Evolutionary conservation across 2,329 filamentous ascomycete genomes (phyloP).

Genomic region (Emericellopsis cladophorae): DNA sequence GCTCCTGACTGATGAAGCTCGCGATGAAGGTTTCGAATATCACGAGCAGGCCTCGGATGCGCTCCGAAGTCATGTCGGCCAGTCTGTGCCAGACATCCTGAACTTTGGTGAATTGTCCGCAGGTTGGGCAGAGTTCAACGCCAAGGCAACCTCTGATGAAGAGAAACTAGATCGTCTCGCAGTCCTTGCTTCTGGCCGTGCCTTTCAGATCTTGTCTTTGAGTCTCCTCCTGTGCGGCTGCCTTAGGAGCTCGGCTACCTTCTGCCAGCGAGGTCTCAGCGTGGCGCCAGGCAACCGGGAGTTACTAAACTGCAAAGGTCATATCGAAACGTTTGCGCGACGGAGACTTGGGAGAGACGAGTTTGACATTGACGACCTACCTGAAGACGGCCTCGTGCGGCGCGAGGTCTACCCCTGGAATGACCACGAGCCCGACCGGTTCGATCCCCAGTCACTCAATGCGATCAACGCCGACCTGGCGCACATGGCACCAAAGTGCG

Average conservation of each 20-base stretch:
- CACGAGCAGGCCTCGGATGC: constrained; percentile 53
- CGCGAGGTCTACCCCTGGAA: constrained; percentile 63
- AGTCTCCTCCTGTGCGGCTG: constrained; percentile 53
- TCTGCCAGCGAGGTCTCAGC: constrained; percentile 48
- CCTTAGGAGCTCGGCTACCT: constrained; percentile 53
- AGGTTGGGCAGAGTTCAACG: constrained; percentile 17
- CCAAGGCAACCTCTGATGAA: constrained; percentile 17
- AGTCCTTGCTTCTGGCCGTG: constrained; percentile 37
- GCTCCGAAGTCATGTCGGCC: constrained; percentile 21
- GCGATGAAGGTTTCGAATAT: constrained; percentile 72
- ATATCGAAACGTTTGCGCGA: constrained; percentile 39
- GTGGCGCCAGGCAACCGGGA: constrained; percentile 41
- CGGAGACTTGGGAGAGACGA: constrained; percentile 31
- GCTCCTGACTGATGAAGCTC: constrained; percentile 71
- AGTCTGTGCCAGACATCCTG: constrained; percentile 30
- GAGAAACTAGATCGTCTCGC: constrained; percentile 27
- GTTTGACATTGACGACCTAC: constrained; percentile 42
- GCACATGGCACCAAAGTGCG: constrained; percentile 65
- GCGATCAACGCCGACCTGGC: constrained; percentile 60
- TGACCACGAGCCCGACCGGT: constrained; percentile 54
- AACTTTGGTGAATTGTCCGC: constrained; percentile 26
- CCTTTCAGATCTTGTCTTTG: constrained; percentile 45
- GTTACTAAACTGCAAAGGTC: constrained; percentile 37
- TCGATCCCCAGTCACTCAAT: constrained; percentile 53
- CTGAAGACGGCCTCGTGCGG: constrained; percentile 58